Evolutionary conservation across 495 filamentous ascomycete species (phyloP).

Genomic region (Astrocystis sublimbata): DNA sequence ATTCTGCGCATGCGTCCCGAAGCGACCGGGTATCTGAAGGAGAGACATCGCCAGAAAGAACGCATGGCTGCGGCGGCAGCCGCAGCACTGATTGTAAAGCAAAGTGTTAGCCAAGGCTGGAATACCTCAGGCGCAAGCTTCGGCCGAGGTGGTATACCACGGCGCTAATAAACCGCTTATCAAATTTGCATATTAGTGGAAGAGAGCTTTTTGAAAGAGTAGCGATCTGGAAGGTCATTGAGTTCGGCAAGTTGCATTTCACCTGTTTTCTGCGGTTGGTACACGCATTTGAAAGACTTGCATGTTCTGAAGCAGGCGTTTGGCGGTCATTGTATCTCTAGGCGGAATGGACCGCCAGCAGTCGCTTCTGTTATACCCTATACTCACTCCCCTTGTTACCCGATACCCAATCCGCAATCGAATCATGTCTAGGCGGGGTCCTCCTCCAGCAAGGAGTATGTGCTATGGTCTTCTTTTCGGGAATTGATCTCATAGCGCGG

Average conservation of each 20-base stretch:
- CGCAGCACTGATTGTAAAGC: conserved; percentile 90
- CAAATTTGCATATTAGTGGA: conserved; percentile 20
- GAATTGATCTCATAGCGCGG: background rate
- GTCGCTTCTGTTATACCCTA: conserved; percentile 10
- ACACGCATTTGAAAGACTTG: background rate
- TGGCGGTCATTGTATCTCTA: background rate
- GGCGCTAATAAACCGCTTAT: conserved; percentile 28
- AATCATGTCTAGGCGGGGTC: background rate
- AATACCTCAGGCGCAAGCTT: conserved; percentile 65
- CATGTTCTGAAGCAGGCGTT: background rate
- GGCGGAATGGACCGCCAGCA: background rate
- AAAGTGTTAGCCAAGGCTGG: conserved; percentile 71
- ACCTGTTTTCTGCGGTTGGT: background rate
- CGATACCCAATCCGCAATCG: conserved; percentile 12
- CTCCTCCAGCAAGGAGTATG: background rate
- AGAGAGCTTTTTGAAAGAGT: conserved; percentile 20
- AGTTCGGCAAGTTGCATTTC: background rate
- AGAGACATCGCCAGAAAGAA: conserved; percentile 92
- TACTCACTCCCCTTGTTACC: background rate
- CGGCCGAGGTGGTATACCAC: conserved; percentile 54
- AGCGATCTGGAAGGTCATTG: background rate
- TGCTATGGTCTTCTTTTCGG: background rate
- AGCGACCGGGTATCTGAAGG: conserved; percentile 84
- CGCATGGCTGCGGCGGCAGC: conserved; percentile 84
- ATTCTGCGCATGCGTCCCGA: conserved; percentile 96